These are phyloP conservation scores for Mucor irregularis DNA, from an alignment of 371 early-diverging fungal species.

Conservation along the genomic window DNA sequence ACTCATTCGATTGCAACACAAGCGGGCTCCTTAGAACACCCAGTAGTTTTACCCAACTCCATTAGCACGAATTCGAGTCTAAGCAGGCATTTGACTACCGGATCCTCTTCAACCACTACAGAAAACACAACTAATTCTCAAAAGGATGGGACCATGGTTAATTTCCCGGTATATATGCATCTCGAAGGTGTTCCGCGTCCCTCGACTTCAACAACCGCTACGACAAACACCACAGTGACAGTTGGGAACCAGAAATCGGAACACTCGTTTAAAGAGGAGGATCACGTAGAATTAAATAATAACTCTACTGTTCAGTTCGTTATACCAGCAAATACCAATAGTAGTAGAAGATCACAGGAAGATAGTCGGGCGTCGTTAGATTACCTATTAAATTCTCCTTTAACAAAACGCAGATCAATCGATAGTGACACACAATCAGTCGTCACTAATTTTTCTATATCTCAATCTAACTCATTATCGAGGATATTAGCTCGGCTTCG, in stretches of 20 bases:
- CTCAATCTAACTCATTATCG: slow-evolving; percentile 60
- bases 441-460: slow-evolving; percentile 53
- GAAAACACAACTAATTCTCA: not conserved
- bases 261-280: not conserved
- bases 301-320: slow-evolving; percentile 16
- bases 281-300: not conserved
- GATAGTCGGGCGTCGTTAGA: slow-evolving; percentile 21
- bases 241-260: slow-evolving; percentile 19
- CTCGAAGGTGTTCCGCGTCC: slow-evolving; percentile 8
- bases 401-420: slow-evolving; percentile 41
- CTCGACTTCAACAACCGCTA: slow-evolving; percentile 21
- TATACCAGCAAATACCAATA: not conserved
- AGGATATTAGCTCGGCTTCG: slow-evolving; percentile 58
- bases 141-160: not conserved
- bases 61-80: slow-evolving; percentile 7
- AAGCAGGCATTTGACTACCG: slow-evolving; percentile 7
- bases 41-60: not conserved
- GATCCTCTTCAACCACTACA: slow-evolving; percentile 4
- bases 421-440: slow-evolving; percentile 60
- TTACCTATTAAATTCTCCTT: slow-evolving; percentile 28
- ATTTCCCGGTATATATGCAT: slow-evolving; percentile 1
- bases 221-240: slow-evolving; percentile 27
- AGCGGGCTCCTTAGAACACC: not conserved
- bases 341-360: slow-evolving; percentile 13
- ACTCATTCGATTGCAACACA: not conserved